Base-by-base conservation (phyloP, 345 rosid genomes). In the Populus deltoides region DNA sequence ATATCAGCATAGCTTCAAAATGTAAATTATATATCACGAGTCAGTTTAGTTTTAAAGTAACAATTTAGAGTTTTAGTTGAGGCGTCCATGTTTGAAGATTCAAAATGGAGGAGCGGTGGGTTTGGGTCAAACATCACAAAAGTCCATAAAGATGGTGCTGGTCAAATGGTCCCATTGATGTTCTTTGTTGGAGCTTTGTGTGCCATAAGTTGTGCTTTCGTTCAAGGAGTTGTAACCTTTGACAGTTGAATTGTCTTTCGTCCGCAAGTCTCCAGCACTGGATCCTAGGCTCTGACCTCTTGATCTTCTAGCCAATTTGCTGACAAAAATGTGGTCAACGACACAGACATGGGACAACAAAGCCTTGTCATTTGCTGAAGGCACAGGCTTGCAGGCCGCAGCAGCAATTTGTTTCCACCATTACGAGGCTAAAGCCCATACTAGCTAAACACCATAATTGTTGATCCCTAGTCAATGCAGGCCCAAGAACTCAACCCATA, bases 191-290 rank as follows among this genome's bases (percentile, higher is more conserved):
- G 51, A 15, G 51, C 29, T n/a, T 9, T n/a, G 29, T 22, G 61
- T 20, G 61, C 61, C 25, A 53, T 20, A 20, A 20, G 9, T n/a
- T n/a, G 7, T 1, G 71, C 31, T 39, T 5, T 2, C 22, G 35
- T 67, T 15, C 6, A 49, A 49, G 16, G 5, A 35, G 39, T 11
- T 16, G 62, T 66, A 33, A 57, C 38, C 36, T 39, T 76, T 67
- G 80, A 76, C 22, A n/a, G 43, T 68, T 33, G 77, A 81, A 47
- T 15, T 71, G 39, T 45, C 77, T 57, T n/a, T 38, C 33, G 27
- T 10, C 11, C 8, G n/a, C 36, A 39, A 2, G 22, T 67, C 24
- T 43, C 47, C 25, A 24, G 24, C 74, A 43, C 67, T 53, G 24
- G 31, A 68, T 74, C 78, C 78, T 33, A 68, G 55, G n/a, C 62